Base-by-base conservation (phyloP, 164 flowering plant species). In the Tinospora cordifolia region DNA sequence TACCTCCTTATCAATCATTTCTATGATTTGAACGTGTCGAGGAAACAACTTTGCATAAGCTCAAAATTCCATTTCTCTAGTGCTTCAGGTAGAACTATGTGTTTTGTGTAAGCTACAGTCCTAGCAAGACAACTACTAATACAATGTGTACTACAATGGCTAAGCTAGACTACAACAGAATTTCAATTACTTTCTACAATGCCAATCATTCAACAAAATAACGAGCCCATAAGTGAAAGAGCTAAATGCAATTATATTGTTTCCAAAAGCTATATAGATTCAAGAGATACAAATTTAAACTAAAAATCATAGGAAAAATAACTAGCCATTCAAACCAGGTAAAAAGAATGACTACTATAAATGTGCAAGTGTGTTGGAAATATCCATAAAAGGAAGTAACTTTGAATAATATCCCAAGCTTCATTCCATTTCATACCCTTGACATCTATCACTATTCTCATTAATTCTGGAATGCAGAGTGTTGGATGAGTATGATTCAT, bases 401-500 rank as follows among this genome's bases (percentile, higher is more conserved):
- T 87, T 74, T 87, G 88, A 57, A 94, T 91, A 65, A 91, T 91
- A 69, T 75, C 77, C 98, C 98, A 93, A 54, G 98, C 92, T 74
- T 85, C 81, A 47, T 82, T 78, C 98, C 98, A 91, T 74, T 76
- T 83, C 80, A 91, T 41, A 63, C 92, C 97, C 76, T 90, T 91
- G 71, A 86, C 60, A 80, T 91, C 98, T 36, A 89, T 81, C 83
- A 93, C 81, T 75, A 91, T 88, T 78, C 98, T 86, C 82, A 93
- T 85, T 64, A 93, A 79, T 80, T 93, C 96, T 14, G 98, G 98
- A 66, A 93, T 91, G 81, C 98, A 93, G n/a, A 93, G 87, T 46
- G 97, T 93, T 69, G 98, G 98, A 75, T 91, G 98, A 63, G 98
- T 91, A 75, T 93, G 97, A 81, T 93, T 93, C 98, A 93, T 91